Base-by-base conservation (phyloP, 345 rosid genomes). In the Cochlearia excelsa region DNA sequence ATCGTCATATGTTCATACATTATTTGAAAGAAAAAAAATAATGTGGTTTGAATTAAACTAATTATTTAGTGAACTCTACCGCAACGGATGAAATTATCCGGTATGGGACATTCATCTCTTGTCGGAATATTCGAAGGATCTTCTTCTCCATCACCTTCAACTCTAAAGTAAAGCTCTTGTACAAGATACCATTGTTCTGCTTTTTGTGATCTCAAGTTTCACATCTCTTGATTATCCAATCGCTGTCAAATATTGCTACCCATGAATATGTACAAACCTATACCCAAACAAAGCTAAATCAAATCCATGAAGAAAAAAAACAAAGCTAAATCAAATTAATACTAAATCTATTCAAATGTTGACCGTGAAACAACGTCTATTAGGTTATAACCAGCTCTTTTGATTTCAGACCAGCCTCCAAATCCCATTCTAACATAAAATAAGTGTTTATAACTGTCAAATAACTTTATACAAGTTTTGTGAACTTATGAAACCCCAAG, bases 151-250 rank as follows among this genome's bases (percentile, higher is more conserved):
- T 83, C 52, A 55, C 87, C 94, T 51, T 78, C 59, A 34, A 90
- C 91, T 43, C 87, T 78, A 11, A 85, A 11, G 42, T 87, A 87
- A 10, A 87, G 76, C 70, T 90, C 87, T 69, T 90, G 72, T 23
- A 91, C 94, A 43, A 85, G 72, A 51, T 79, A 87, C 94, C 94
- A 84, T 51, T 84, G 79, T 33, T 69, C 79, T 67, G 81, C 71
- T 43, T 43, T 71, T 4, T 87, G 94, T n/a, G 97, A 90, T 75
- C 95, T 84, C 48, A 84, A 68, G 43, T 90, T 90, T 95, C 95
- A 90, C 91, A 90, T 90, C 58, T 95, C 95, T 26, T 94, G 97
- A 59, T 87, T 90, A 72, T 87, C 94, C 7, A 84, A 84, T 75
- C 39, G 77, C 82, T 60, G 78, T 83, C 45, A 16, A 81, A 74